Conservation (phyloP, 2,329 filamentous ascomycete genomes). For the Penicillium freii region DNA sequence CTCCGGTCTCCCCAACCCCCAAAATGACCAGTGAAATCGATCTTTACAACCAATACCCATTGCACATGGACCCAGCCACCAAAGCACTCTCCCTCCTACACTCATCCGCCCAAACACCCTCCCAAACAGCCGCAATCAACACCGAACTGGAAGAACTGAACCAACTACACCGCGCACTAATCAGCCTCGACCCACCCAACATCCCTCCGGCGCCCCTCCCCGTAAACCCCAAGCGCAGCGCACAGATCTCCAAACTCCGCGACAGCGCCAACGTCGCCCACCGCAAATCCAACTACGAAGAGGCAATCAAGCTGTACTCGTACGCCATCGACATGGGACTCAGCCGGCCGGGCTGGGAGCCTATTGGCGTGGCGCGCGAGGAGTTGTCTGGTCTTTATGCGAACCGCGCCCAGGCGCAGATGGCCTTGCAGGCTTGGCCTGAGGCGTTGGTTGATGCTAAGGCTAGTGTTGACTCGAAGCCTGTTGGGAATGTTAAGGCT, state of each 20-base stretch:
- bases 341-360: constrained; percentile 81
- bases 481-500: constrained; percentile 83
- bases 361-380: constrained; percentile 75
- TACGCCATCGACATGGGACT: constrained; percentile 90
- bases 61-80: constrained; percentile 76
- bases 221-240: constrained; percentile 87
- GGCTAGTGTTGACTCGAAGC: constrained; percentile 82
- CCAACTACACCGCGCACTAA: constrained; percentile 68
- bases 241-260: constrained; percentile 84
- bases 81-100: constrained; percentile 64
- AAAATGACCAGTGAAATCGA: constrained; percentile 36
- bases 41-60: constrained; percentile 73
- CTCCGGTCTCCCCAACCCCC: not conserved
- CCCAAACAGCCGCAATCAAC: constrained; percentile 53
- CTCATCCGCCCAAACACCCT: constrained; percentile 45
- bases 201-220: constrained; percentile 84
- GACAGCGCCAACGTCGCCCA: constrained; percentile 81
- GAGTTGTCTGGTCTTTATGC: constrained; percentile 77
- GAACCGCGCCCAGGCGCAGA: constrained; percentile 87
- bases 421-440: constrained; percentile 74
- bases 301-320: constrained; percentile 77
- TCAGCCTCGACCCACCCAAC: constrained; percentile 62
- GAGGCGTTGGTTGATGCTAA: constrained; percentile 87
- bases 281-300: constrained; percentile 70
- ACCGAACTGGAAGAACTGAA: constrained; percentile 73